These are phyloP conservation scores for Rhodotorula sphaerocarpa DNA, from an alignment of 768 basidiomycete genomes.

Conservation along the genomic window DNA sequence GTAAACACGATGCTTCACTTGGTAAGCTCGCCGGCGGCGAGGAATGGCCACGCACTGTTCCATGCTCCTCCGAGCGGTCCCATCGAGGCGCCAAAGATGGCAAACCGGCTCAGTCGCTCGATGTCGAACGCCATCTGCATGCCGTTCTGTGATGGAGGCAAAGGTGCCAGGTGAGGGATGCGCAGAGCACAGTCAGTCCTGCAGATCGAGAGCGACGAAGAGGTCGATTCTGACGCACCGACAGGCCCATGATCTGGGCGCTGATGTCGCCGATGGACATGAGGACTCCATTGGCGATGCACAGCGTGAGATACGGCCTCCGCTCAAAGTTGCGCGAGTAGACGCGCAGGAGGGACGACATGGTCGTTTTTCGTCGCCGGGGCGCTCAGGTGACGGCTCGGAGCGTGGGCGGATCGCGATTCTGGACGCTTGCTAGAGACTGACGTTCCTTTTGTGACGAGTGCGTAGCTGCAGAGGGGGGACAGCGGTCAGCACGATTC, in stretches of 20 bases:
- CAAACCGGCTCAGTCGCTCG: constrained; percentile 15
- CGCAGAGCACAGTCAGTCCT: neutral
- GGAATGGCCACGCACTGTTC: constrained; percentile 27
- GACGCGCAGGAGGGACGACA: constrained; percentile 20
- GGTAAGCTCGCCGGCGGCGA: neutral
- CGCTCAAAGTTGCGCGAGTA: constrained; percentile 27
- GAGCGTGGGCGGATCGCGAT: too few species aligned
- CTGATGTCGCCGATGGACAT: constrained; percentile 22
- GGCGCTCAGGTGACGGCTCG: too few species aligned
- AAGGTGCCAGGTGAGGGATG: neutral
- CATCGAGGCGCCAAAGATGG: constrained; percentile 33
- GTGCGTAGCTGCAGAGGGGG: too few species aligned
- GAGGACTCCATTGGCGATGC: constrained; percentile 20
- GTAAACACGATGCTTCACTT: neutral
- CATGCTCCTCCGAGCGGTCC: constrained; percentile 34
- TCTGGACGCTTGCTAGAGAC: neutral
- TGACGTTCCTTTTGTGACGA: too few species aligned
- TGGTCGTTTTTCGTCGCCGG: too few species aligned
- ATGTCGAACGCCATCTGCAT: constrained; percentile 7
- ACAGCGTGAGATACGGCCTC: constrained; percentile 23
- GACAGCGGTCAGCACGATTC: too few species aligned
- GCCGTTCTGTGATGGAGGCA: neutral
- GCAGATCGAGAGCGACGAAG: neutral
- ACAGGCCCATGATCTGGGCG: constrained; percentile 18
- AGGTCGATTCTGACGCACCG: constrained; percentile 13